Conservation (phyloP, 768 basidiomycete species). For the Tremella mesenterica region DNA sequence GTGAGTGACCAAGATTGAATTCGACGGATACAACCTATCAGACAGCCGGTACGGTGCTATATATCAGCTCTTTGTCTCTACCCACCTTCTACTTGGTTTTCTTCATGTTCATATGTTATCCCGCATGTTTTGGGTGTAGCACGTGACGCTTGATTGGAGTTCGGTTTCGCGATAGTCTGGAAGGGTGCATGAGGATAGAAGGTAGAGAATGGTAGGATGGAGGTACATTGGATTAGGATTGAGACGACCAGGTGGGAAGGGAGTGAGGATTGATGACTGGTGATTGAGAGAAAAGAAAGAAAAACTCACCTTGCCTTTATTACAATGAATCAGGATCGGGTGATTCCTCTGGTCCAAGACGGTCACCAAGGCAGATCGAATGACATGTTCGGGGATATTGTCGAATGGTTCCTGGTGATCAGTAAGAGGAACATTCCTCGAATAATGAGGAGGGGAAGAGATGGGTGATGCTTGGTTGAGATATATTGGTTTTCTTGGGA, state of each 20-base stretch:
- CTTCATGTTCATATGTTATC: no score
- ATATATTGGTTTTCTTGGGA: no score
- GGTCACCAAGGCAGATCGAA: conserved; percentile 43
- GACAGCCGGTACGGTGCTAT: conserved; percentile 47
- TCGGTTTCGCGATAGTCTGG: no score
- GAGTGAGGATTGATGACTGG: neutral
- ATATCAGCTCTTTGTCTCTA: neutral
- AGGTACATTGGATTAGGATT: no score
- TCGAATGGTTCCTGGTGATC: conserved; percentile 30
- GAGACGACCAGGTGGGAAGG: neutral
- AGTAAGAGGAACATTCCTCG: neutral
- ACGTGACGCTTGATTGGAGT: no score
- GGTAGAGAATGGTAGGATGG: no score
- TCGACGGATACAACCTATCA: conserved; percentile 46
- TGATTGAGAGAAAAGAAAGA: neutral
- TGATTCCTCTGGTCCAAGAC: conserved; percentile 46
- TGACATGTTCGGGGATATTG: conserved; percentile 45
- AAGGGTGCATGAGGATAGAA: no score
- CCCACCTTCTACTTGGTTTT: no score
- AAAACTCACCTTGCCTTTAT: conserved; percentile 47
- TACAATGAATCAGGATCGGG: conserved; percentile 47
- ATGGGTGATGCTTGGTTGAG: no score
- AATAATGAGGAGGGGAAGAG: no score
- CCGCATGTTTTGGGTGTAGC: no score
- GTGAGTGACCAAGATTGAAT: conserved; percentile 45